phyloP scores from a whole-genome alignment of 2,329 filamentous ascomycete species.

The Fusarium sp. region DNA sequence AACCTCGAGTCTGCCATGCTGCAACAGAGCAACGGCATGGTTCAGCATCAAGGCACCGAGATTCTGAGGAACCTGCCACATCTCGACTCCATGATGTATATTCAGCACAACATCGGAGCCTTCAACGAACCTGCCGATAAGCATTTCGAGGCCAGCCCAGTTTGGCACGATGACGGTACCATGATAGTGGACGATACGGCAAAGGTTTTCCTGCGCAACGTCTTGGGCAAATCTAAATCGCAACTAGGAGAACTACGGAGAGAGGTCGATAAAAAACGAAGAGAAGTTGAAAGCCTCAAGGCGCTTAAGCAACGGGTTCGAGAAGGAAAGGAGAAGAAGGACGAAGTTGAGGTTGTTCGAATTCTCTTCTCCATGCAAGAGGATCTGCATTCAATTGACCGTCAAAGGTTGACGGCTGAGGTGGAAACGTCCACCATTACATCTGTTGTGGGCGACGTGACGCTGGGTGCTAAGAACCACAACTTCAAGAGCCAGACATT shows the following conservation, averaged over 20 bases:
- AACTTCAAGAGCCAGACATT: slow-evolving; percentile 99
- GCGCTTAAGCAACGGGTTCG: slow-evolving; percentile 81
- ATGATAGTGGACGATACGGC: slow-evolving; percentile 91
- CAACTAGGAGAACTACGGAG: slow-evolving; percentile 84
- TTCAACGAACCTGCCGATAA: slow-evolving; percentile 91
- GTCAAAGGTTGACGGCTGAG: slow-evolving; percentile 87
- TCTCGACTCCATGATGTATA: slow-evolving; percentile 98
- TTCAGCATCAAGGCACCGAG: slow-evolving; percentile 82
- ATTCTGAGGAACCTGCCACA: slow-evolving; percentile 90
- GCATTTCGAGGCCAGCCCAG: slow-evolving; percentile 91
- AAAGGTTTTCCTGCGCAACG: slow-evolving; percentile 91
- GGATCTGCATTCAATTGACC: slow-evolving; percentile 85
- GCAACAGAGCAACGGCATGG: slow-evolving; percentile 78
- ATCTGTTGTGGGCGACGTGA: slow-evolving; percentile 91
- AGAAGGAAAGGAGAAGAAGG: slow-evolving; percentile 88
- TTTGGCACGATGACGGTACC: slow-evolving; percentile 93
- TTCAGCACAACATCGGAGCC: slow-evolving; percentile 86
- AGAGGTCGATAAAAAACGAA: slow-evolving; percentile 87
- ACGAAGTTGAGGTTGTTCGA: slow-evolving; percentile 87
- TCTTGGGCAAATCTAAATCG: slow-evolving; percentile 90
- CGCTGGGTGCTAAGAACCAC: slow-evolving; percentile 92
- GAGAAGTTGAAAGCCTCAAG: slow-evolving; percentile 86
- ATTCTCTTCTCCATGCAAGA: slow-evolving; percentile 90
- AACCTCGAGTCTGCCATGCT: slow-evolving; percentile 86
- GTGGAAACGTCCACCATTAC: slow-evolving; percentile 95